Evolutionary conservation across 768 basidiomycete species (phyloP).

Genomic region (Lactifluus rugatus): DNA sequence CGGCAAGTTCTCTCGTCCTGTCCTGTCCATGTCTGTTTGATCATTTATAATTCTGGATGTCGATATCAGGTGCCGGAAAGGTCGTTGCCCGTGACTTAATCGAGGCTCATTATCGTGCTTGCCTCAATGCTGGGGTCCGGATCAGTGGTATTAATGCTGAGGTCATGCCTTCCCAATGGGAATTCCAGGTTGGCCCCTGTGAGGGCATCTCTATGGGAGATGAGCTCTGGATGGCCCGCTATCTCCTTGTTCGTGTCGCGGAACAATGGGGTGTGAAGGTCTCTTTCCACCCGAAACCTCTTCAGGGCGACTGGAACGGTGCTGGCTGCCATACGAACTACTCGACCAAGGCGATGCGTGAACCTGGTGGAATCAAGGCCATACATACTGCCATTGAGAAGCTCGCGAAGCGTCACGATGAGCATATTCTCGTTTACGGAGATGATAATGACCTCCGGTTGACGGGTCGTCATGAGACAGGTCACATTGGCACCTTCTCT

Average conservation of each 20-base stretch:
- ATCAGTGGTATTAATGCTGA: conserved; percentile 99
- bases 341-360: conserved; percentile 91
- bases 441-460: conserved; percentile 96
- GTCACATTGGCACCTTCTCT: conserved; percentile 83
- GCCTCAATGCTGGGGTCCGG: conserved; percentile 90
- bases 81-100: conserved; percentile 98
- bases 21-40: too few species aligned
- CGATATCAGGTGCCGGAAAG: conserved; percentile 76
- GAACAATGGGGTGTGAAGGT: conserved; percentile 98
- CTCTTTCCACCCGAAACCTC: conserved; percentile 99
- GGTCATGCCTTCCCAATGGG: conserved; percentile 99
- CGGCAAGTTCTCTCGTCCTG: conserved; percentile 41
- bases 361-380: conserved; percentile 82
- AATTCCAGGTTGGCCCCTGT: conserved; percentile 99
- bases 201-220: conserved; percentile 98
- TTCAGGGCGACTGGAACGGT: conserved; percentile 97
- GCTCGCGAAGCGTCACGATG: conserved; percentile 78
- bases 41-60: neutral
- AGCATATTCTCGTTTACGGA: conserved; percentile 96
- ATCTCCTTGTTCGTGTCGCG: conserved; percentile 88
- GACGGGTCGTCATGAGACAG: conserved; percentile 96
- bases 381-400: conserved; percentile 95
- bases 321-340: conserved; percentile 99
- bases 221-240: conserved; percentile 98
- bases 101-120: conserved; percentile 98